Evolutionary conservation across 1,139 yeast species (phyloP).

Genomic region (Candida glucosophila): DNA sequence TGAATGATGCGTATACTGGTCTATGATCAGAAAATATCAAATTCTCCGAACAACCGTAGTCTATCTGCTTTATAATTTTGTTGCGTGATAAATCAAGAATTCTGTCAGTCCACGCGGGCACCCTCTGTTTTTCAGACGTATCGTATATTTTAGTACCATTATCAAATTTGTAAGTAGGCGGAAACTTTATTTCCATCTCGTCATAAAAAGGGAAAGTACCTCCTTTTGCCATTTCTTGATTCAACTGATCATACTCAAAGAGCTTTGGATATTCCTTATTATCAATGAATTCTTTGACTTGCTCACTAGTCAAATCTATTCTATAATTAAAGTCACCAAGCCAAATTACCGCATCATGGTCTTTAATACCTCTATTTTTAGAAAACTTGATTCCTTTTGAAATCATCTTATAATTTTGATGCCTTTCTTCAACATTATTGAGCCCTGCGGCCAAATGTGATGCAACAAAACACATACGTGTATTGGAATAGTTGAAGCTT

Average conservation of each 20-base stretch:
- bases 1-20: constrained; percentile 79
- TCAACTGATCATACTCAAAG: constrained; percentile 68
- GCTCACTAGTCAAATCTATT: constrained; percentile 58
- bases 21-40: constrained; percentile 84
- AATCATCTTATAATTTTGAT: constrained; percentile 69
- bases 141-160: constrained; percentile 72
- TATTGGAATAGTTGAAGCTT: constrained; percentile 65
- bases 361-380: constrained; percentile 43
- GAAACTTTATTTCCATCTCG: constrained; percentile 68
- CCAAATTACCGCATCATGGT: constrained; percentile 84
- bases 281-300: constrained; percentile 49
- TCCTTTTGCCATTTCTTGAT: constrained; percentile 60
- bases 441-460: constrained; percentile 93
- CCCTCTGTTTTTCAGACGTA: constrained; percentile 81
- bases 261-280: constrained; percentile 45
- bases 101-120: constrained; percentile 97
- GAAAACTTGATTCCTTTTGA: constrained; percentile 47
- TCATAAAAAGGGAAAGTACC: constrained; percentile 60
- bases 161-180: constrained; percentile 91
- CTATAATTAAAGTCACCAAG: constrained; percentile 91
- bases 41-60: constrained; percentile 54
- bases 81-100: constrained; percentile 41
- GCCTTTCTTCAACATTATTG: constrained; percentile 68
- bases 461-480: constrained; percentile 71
- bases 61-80: constrained; percentile 50